Conservation (phyloP, 1,284 basidiomycete species). For the Apiotrichum sp. region DNA sequence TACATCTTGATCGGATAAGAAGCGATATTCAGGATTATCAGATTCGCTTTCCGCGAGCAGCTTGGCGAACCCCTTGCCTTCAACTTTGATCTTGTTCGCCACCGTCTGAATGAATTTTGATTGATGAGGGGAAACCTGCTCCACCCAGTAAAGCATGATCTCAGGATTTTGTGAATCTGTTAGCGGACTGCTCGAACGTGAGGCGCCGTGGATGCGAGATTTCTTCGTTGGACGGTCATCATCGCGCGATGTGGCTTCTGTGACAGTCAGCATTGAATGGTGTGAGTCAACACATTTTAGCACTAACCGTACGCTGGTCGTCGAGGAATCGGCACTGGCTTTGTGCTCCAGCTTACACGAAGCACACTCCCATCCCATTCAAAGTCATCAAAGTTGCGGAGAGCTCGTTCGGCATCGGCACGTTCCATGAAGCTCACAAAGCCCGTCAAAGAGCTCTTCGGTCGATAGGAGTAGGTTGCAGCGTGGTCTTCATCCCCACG, state of each 20-base stretch:
- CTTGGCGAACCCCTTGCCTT: slow-evolving; percentile 71
- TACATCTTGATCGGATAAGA: slow-evolving; percentile 65
- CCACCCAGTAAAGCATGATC: slow-evolving; percentile 23
- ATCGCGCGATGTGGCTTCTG: too few species aligned
- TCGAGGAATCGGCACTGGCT: slow-evolving; percentile 76
- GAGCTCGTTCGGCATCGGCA: slow-evolving; percentile 77
- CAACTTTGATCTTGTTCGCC: slow-evolving; percentile 72
- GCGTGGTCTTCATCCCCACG: neutral
- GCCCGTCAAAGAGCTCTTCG: slow-evolving; percentile 72
- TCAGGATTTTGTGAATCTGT: neutral
- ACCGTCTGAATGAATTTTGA: slow-evolving; percentile 78
- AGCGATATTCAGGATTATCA: slow-evolving; percentile 73
- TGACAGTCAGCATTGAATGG: too few species aligned
- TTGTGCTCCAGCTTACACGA: slow-evolving; percentile 82
- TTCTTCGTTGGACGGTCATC: slow-evolving; percentile 2
- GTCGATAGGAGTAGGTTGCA: slow-evolving; percentile 35
- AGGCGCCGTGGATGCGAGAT: neutral
- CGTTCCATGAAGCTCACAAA: slow-evolving; percentile 96
- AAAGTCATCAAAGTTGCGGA: slow-evolving; percentile 79
- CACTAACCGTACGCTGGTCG: slow-evolving; percentile 71
- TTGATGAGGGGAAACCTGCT: slow-evolving; percentile 62
- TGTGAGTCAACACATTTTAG: slow-evolving; percentile 24
- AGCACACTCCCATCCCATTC: slow-evolving; percentile 84
- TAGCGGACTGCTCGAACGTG: too few species aligned
- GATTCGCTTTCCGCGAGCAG: slow-evolving; percentile 68